These are phyloP conservation scores for Amanita polypyramis DNA, from an alignment of 768 basidiomycete genomes.

Conservation along the genomic window DNA sequence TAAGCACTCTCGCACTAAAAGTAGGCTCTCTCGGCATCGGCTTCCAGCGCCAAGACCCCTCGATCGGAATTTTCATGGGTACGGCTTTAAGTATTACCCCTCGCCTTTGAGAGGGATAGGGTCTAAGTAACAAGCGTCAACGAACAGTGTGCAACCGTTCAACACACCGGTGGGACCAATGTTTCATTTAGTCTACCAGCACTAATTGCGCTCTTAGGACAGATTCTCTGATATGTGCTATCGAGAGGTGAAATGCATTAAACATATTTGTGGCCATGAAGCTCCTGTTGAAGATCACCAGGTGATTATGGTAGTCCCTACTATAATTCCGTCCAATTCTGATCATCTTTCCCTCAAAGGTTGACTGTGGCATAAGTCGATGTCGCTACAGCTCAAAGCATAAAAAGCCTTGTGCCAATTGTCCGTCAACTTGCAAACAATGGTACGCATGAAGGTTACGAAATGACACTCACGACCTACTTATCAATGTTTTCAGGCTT, in stretches of 20 bases:
- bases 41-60: not conserved
- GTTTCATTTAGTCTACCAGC: not conserved
- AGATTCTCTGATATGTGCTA: conserved; percentile 27
- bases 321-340: conserved; percentile 1
- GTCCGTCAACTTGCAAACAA: conserved; percentile 28
- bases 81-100: not conserved
- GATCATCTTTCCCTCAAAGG: conserved; percentile 16
- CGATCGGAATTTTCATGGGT: not conserved
- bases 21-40: not conserved
- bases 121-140: too few relatives aligned
- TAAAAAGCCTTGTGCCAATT: conserved; percentile 21
- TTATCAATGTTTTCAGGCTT: conserved; percentile 13
- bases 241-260: conserved; percentile 27
- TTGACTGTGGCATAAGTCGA: conserved; percentile 28
- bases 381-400: conserved; percentile 36
- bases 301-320: conserved; percentile 8
- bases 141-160: not conserved
- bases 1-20: not conserved
- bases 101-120: not conserved
- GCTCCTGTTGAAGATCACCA: conserved; percentile 16
- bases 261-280: conserved; percentile 28
- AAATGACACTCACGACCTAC: not conserved
- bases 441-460: conserved; percentile 18
- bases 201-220: not conserved
- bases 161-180: not conserved